Evolutionary conservation across 2,329 filamentous ascomycete species (phyloP).

Genomic region (Verticillium isaacii): DNA sequence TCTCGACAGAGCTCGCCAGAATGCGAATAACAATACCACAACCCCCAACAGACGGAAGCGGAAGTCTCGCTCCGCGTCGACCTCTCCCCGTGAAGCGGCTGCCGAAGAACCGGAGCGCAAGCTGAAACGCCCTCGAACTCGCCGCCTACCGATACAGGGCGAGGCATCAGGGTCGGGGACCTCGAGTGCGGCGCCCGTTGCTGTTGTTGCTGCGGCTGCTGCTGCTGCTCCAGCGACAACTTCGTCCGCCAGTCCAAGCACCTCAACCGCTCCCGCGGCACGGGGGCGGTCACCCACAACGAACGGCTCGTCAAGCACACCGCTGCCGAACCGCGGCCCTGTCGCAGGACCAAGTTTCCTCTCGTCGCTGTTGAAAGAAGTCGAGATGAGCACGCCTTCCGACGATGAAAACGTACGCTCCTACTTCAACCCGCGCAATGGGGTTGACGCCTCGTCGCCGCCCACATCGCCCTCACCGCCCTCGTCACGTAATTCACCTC

Average conservation of each 20-base stretch:
- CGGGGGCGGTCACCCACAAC: slow-evolving; percentile 4
- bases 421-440: slow-evolving; percentile 26
- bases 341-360: slow-evolving; percentile 70
- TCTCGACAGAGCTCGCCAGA: slow-evolving; percentile 77
- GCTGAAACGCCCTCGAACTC: slow-evolving; percentile 80
- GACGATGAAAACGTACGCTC: slow-evolving; percentile 50
- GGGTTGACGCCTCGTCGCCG: slow-evolving; percentile 50
- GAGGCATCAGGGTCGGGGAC: slow-evolving; percentile 41
- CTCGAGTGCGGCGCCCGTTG: slow-evolving; percentile 21
- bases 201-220: slow-evolving; percentile 10
- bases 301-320: slow-evolving; percentile 5
- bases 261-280: slow-evolving; percentile 9
- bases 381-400: slow-evolving; percentile 61
- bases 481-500: slow-evolving; percentile 62
- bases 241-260: slow-evolving; percentile 17
- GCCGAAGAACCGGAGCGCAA: slow-evolving; percentile 72
- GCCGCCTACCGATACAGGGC: slow-evolving; percentile 51
- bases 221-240: neutral
- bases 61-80: slow-evolving; percentile 64
- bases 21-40: slow-evolving; percentile 42
- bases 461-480: slow-evolving; percentile 57
- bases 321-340: slow-evolving; percentile 11
- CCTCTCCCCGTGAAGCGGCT: slow-evolving; percentile 61
- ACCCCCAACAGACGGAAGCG: slow-evolving; percentile 59
- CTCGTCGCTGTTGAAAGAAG: slow-evolving; percentile 81